Base-by-base conservation (phyloP, 371 early-diverging fungal genomes). In the Mucor velutinosus region DNA sequence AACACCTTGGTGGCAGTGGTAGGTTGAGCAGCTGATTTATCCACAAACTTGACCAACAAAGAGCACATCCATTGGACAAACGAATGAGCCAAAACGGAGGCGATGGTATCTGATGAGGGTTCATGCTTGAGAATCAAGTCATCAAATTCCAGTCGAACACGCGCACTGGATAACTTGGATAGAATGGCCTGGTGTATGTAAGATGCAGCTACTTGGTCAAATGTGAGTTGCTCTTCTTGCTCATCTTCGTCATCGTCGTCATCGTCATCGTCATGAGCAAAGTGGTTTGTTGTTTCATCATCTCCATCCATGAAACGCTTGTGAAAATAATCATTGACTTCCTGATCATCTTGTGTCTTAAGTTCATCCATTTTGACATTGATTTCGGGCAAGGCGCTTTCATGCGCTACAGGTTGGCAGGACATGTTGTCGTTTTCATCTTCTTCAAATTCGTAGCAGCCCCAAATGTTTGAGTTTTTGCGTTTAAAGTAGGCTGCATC, bases 71-170 rank as follows among this genome's bases (percentile, higher is more conserved):
- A 84, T 7, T 65, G 58, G 1, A 81, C 61, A 69, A 84, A 81
- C 8, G 81, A 67, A 32, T 66, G 65, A 0, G 83, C 76, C 33
- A 88, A 65, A 1, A 79, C 78, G 30, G 71, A 56, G 12, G 80
- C 53, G 0, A 88, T 67, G 10, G 73, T 74, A 5, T 78, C 76
- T 6, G 77, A 63, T 1, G 78, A 63, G 17, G 88, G 83, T 39
- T 88, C 88, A 60, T 86, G 83, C 68, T 88, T 88, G 21, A 85
- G 58, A 68, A 85, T 74, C 39, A 86, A 67, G 32, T 88, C 88
- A 37, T 88, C 88, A 25, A 88, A 71, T 58, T 86, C 86, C 14
- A 88, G 63, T 57, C 86, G 79, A 7, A 80, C 83, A 39, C 85
- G 78, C 12, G 86, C 86, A 30, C 85, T 79, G 3, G 86, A 86